These are phyloP conservation scores for Apiospora sp. DNA, from an alignment of 2,329 filamentous ascomycete genomes.

Conservation along the genomic window DNA sequence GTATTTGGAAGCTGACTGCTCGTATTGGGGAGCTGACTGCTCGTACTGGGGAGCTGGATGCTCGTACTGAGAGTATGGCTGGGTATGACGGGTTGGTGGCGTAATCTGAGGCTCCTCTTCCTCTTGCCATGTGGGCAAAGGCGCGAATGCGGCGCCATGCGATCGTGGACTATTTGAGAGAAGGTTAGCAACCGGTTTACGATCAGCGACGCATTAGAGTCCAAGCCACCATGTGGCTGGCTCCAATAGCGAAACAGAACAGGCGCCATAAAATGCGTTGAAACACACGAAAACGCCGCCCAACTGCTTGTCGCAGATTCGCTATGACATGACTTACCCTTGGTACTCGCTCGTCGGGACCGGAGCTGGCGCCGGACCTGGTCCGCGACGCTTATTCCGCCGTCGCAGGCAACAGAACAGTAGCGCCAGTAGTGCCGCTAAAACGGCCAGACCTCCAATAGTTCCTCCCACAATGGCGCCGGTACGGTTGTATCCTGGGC, in stretches of 20 bases:
- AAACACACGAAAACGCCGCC: neutral
- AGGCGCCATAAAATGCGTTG: neutral
- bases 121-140: conserved; percentile 45
- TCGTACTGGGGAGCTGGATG: conserved; percentile 2
- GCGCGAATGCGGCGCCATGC: conserved; percentile 48
- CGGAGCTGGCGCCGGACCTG: conserved; percentile 45
- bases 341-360: conserved; percentile 49
- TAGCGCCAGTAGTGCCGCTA: conserved; percentile 52
- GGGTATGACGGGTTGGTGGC: conserved; percentile 30
- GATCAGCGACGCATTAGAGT: neutral
- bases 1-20: conserved; percentile 19
- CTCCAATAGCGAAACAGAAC: conserved; percentile 7
- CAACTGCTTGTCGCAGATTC: conserved; percentile 5
- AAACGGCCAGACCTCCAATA: conserved; percentile 58
- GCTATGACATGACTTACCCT: conserved; percentile 44
- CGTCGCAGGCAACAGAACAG: conserved; percentile 54
- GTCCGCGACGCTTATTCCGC: conserved; percentile 50
- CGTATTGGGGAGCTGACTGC: neutral
- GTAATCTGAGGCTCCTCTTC: conserved; percentile 42
- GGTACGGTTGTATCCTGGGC: conserved; percentile 41
- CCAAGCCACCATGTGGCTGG: neutral
- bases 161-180: conserved; percentile 35
- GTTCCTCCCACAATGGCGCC: conserved; percentile 63
- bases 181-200: neutral
- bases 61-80: conserved; percentile 21